Conservation (phyloP, 2,329 filamentous ascomycete genomes). For the Aureobasidium sp. region DNA sequence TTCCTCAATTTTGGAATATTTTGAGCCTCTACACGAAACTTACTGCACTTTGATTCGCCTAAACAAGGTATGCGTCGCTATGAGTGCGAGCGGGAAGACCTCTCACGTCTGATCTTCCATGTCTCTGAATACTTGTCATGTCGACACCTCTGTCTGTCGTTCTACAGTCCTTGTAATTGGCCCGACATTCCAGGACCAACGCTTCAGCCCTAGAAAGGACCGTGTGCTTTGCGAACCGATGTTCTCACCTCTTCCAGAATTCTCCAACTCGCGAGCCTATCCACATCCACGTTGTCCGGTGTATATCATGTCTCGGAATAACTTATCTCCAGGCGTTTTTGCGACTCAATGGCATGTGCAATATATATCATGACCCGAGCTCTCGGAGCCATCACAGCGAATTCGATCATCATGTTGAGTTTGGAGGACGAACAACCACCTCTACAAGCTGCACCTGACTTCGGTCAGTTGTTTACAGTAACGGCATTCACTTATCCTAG, state of each 20-base stretch:
- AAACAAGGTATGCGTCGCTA: not conserved
- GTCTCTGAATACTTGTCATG: not conserved
- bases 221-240: not conserved
- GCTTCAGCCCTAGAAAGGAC: not conserved
- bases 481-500: too few species aligned
- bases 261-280: not conserved
- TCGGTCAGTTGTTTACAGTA: not conserved
- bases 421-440: not conserved
- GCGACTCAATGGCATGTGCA: not conserved
- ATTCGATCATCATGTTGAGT: not conserved
- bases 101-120: too few species aligned
- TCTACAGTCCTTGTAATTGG: not conserved
- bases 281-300: constrained; percentile 1
- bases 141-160: not conserved
- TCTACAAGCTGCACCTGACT: not conserved
- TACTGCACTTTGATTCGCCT: not conserved
- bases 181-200: constrained; percentile 1
- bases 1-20: not conserved
- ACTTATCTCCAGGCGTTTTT: not conserved
- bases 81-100: not conserved
- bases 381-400: not conserved
- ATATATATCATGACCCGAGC: not conserved
- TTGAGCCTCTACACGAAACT: not conserved
- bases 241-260: constrained; percentile 2
- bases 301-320: not conserved